Base-by-base conservation (phyloP, 75 land plant genomes). In the Gnetum montanum region DNA sequence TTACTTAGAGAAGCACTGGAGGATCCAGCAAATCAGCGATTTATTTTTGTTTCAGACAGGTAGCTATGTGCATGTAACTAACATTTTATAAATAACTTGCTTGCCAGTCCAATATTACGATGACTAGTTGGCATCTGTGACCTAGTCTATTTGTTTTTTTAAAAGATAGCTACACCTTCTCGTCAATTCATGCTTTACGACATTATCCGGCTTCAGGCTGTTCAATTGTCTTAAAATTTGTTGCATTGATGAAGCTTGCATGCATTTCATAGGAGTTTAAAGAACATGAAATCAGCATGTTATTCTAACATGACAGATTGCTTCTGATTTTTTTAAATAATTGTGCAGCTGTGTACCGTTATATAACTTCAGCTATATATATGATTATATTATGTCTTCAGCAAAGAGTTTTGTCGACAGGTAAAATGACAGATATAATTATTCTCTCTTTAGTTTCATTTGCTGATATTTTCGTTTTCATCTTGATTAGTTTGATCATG, bases 381-480 rank as follows among this genome's bases (percentile, higher is more conserved):
- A 95, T 46, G 75, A 86, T 58, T 95, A 95, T 61, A 68, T 95
- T 41, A 78, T 86, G 76, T 81, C 92, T 31, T 66, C 92, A 18
- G 61, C 84, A 47, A 74, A 71, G 62, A 95, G 99, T 65, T 95
- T 90, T 70, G 83, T 95, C 20, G 99, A 95, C 92, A 95, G 99
- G 99, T 95, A 34, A 49, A 36, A 8, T 34, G 55, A 31, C 36
- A 51, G 35, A 28, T 13, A 53, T 31, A 0, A 53, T 31, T 53
- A 3, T 31, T 52, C 22, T 10, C 22, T 16, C 0, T 31, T 20
- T 53, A 34, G 55, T 33, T 53, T 16, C 22, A 31, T 53, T 53
- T 15, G 20, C 0, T 10, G 18, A 36, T 19, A 26, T 18, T 10
- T 41, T 15, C 43, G 18, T 41, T 41, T 41, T 15, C 5, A 15